Evolutionary conservation across 139 green algal genomes (phyloP), one percentile per base, ranked within the genome.

Genomic region (Pleodorina starrii): DNA sequence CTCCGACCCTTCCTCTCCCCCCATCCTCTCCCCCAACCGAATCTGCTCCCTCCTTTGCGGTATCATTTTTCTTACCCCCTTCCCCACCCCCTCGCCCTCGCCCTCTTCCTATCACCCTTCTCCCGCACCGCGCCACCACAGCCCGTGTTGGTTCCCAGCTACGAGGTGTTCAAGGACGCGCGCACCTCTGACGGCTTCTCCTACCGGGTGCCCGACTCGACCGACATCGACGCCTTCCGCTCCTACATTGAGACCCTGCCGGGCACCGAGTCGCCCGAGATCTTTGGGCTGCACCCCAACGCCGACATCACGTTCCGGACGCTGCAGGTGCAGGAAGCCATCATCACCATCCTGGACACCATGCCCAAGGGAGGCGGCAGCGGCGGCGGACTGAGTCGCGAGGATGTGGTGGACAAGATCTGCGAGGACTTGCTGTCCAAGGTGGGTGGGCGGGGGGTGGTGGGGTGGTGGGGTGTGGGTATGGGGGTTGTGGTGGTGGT

Each of bases 221-320:
- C 92, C 12, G 97, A 99, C 23, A 95, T 99, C 60, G 96, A 98
- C 59, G 71, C 88, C 25, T 97, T 98, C 93, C 93, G 96, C 63
- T 76, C 92, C 32, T 90, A 91, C 54, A 97, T 99, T 42, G 97
- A 99, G 91, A 84, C 88, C 42, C 92, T 99, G 77, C 97, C 97
- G 2, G 90, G 86, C 40, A 93, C 92, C 10, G 89, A 91, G 40
- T 96, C 89, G 43, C 97, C 97, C 7, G 97, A 99, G 92, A 93
- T 99, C 16, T 99, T 98, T 90, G 97, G 97, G 12, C 93, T 99
- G 93, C 97, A 99, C 91, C 90, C 96, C 81, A 99, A 98, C 88
- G 97, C 97, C 0, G 97, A 99, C 92, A 94, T 99, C 43, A 98
- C 97, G 50, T 99, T 98, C 95, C 94, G 97, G 35, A 95, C 94